phyloP scores from a whole-genome alignment of 257 asterid genomes.

The Penstemon davidsonii region DNA sequence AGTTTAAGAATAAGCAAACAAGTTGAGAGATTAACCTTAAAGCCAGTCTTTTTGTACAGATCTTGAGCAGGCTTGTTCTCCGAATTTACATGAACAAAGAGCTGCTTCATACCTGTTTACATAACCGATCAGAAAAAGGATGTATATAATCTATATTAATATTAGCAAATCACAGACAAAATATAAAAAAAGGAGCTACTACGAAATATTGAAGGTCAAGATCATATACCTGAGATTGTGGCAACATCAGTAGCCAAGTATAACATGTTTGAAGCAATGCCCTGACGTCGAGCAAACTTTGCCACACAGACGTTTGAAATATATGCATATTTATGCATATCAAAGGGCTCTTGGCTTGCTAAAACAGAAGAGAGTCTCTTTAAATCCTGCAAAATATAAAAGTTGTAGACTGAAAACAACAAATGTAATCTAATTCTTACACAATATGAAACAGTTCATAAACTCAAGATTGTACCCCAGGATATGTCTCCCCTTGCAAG shows the following conservation, averaged over 20 bases:
- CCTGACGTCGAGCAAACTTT: slow-evolving; percentile 86
- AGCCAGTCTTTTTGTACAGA: slow-evolving; percentile 69
- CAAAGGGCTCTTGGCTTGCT: slow-evolving; percentile 62
- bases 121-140: slow-evolving; percentile 19
- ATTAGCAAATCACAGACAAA: background rate
- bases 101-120: slow-evolving; percentile 62
- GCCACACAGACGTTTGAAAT: slow-evolving; percentile 90
- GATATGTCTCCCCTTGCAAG: slow-evolving; percentile 75
- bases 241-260: slow-evolving; percentile 74
- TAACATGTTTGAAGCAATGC: slow-evolving; percentile 84
- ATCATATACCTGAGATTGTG: slow-evolving; percentile 47
- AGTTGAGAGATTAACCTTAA: slow-evolving; percentile 48
- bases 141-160: background rate
- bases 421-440: slow-evolving; percentile 7
- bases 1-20: background rate
- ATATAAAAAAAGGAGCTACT: background rate
- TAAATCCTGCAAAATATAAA: slow-evolving; percentile 47
- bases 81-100: slow-evolving; percentile 78
- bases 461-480: slow-evolving; percentile 61
- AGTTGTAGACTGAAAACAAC: background rate
- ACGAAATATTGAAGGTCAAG: slow-evolving; percentile 19
- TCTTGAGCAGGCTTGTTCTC: slow-evolving; percentile 70
- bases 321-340: slow-evolving; percentile 73
- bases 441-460: slow-evolving; percentile 24
- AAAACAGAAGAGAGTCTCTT: slow-evolving; percentile 60